Conservation (phyloP, 225 moss, liverwort and hornwort genomes). For the Marchantia paleacea region DNA sequence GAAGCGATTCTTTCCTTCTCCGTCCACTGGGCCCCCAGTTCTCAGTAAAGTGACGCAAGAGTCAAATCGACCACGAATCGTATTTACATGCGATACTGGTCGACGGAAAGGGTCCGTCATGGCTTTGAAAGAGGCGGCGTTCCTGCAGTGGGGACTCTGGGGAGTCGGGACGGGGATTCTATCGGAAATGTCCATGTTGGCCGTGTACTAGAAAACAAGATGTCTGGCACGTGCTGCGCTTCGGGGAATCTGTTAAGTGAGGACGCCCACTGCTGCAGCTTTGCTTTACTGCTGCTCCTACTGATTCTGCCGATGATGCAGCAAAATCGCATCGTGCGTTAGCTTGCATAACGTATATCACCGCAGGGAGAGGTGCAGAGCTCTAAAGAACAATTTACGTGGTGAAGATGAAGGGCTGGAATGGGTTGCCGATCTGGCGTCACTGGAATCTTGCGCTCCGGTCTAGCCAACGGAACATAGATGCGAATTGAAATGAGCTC, state of each 20-base stretch:
- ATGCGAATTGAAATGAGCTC: not conserved
- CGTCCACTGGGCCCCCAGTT: not conserved
- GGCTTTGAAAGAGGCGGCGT: not conserved
- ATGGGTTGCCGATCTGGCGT: not conserved
- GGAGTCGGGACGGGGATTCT: not conserved
- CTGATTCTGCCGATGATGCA: not conserved
- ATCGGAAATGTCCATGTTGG: not conserved
- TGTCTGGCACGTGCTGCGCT: not conserved
- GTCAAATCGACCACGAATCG: too few species aligned
- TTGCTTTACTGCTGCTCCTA: too few species aligned
- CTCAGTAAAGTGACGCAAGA: not conserved
- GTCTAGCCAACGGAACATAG: not conserved
- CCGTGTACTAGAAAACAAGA: not conserved
- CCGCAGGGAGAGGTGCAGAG: not conserved
- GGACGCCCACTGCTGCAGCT: not conserved
- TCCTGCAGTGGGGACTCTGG: not conserved
- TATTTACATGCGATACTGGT: not conserved
- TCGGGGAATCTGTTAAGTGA: not conserved
- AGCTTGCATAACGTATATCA: not conserved
- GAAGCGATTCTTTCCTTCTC: not conserved
- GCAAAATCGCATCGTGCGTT: not conserved
- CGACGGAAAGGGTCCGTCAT: not conserved
- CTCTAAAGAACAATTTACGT: not conserved
- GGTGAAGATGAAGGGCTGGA: not conserved
- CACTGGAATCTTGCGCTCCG: not conserved